Conservation (phyloP, 139 green algal genomes). For the Picochlorum sp. region DNA sequence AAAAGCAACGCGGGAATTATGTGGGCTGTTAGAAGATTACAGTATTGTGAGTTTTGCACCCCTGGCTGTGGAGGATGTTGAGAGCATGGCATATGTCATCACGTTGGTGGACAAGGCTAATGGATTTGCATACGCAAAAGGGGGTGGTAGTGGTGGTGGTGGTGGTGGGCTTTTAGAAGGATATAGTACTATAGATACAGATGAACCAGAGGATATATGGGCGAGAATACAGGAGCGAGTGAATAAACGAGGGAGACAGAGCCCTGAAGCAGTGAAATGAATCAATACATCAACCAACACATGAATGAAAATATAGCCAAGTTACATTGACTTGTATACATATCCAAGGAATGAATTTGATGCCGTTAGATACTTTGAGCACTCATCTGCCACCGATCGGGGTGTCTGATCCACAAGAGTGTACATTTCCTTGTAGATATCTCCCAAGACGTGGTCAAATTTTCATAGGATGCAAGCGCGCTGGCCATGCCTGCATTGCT, state of each 20-base stretch:
- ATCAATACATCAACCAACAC: not conserved
- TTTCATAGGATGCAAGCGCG: conserved; percentile 41
- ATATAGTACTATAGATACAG: conserved; percentile 18
- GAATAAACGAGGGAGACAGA: not conserved
- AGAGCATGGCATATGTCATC: conserved; percentile 46
- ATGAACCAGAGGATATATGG: conserved; percentile 24
- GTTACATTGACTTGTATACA: conserved; percentile 2
- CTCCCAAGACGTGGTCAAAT: conserved; percentile 30
- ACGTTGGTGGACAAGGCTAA: conserved; percentile 65
- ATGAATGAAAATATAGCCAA: not conserved
- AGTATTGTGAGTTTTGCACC: conserved; percentile 77
- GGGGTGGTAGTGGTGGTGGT: not conserved
- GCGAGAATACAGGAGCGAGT: conserved; percentile 19
- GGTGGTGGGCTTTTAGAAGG: not conserved
- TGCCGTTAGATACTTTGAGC: not conserved
- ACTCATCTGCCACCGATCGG: not conserved
- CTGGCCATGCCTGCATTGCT: conserved; percentile 47
- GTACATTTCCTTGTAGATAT: conserved; percentile 24
- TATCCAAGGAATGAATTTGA: conserved; percentile 4
- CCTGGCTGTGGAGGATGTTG: conserved; percentile 71
- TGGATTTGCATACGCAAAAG: conserved; percentile 53
- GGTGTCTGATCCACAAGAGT: conserved; percentile 24
- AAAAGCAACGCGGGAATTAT: conserved; percentile 17
- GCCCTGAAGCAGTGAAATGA: not conserved
- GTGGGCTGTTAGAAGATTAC: conserved; percentile 75